Conservation (phyloP, 495 filamentous ascomycete species). For the Podospora pseudoanserina region DNA sequence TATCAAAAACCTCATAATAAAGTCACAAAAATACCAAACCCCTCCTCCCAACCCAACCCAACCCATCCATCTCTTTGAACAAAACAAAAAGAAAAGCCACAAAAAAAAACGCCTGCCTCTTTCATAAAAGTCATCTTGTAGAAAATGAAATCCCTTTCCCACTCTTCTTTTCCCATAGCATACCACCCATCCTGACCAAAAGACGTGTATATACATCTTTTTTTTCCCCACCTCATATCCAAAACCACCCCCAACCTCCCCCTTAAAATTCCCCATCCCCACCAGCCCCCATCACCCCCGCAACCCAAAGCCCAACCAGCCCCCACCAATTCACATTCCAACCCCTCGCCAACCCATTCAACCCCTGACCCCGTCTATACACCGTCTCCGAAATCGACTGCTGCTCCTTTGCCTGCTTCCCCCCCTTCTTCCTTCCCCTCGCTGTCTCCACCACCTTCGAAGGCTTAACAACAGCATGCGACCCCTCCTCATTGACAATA, state of each 20-base stretch:
- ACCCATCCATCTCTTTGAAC: neutral
- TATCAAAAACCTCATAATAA: neutral
- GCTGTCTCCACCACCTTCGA: constrained; percentile 16
- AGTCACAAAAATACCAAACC: constrained; percentile 11
- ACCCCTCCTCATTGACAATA: constrained; percentile 81
- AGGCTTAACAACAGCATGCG: constrained; percentile 35
- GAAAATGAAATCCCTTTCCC: neutral
- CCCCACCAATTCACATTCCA: constrained; percentile 98
- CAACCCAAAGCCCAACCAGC: constrained; percentile 76
- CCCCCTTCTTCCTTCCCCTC: constrained; percentile 6
- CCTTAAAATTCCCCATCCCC: constrained; percentile 48
- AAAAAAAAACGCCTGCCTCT: neutral
- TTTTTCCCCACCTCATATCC: neutral
- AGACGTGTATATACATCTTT: neutral
- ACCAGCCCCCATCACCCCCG: constrained; percentile 41
- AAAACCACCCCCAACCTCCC: neutral
- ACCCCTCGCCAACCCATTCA: constrained; percentile 82
- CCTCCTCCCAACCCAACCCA: neutral
- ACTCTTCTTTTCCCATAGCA: neutral
- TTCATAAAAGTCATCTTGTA: neutral
- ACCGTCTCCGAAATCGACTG: constrained; percentile 40
- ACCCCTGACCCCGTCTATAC: constrained; percentile 68
- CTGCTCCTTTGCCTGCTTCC: constrained; percentile 23
- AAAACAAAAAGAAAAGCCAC: neutral
- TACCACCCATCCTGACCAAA: neutral